Conservation (phyloP, 352 stramenopile species). For the Achlya hypogyna region DNA sequence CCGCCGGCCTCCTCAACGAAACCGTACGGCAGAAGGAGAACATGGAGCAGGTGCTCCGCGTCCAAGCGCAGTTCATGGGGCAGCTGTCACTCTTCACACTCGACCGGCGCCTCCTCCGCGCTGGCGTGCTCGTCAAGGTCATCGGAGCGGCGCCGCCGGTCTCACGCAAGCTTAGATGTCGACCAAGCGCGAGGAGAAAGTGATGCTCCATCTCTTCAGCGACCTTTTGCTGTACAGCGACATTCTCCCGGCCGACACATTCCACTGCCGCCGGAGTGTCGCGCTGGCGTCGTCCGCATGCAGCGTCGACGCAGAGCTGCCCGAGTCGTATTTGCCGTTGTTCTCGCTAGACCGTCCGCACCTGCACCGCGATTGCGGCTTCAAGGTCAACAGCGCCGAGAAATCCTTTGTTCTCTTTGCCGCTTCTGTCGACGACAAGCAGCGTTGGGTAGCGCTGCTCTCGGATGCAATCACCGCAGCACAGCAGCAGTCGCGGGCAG, state of each 20-base stretch:
- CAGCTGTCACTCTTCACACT: slow-evolving; percentile 64
- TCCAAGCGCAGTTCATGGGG: slow-evolving; percentile 65
- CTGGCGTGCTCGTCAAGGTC: slow-evolving; percentile 59
- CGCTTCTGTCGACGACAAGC: slow-evolving; percentile 31
- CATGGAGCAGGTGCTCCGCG: slow-evolving; percentile 63
- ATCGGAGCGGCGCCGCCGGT: no score
- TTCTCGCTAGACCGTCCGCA: slow-evolving; percentile 7
- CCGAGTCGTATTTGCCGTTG: slow-evolving; percentile 38
- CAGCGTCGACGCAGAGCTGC: slow-evolving; percentile 47
- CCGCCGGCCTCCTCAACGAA: slow-evolving; percentile 75
- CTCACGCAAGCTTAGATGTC: slow-evolving; percentile 36
- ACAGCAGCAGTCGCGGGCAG: slow-evolving; percentile 23
- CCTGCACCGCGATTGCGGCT: slow-evolving; percentile 10
- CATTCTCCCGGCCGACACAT: slow-evolving; percentile 60
- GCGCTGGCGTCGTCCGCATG: slow-evolving; percentile 66
- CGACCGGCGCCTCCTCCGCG: slow-evolving; percentile 47
- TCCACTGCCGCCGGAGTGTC: slow-evolving; percentile 58
- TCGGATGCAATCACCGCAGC: slow-evolving; percentile 41
- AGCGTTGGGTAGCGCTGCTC: slow-evolving; percentile 55
- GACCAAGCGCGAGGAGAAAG: slow-evolving; percentile 65
- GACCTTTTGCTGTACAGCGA: slow-evolving; percentile 79
- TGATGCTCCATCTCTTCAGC: slow-evolving; percentile 82
- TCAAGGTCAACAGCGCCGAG: slow-evolving; percentile 45
- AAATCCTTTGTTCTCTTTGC: slow-evolving; percentile 79
- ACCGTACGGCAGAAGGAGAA: slow-evolving; percentile 76